These are phyloP conservation scores for Fusarium sp. DNA, from an alignment of 2,329 filamentous ascomycete genomes.

Conservation along the genomic window DNA sequence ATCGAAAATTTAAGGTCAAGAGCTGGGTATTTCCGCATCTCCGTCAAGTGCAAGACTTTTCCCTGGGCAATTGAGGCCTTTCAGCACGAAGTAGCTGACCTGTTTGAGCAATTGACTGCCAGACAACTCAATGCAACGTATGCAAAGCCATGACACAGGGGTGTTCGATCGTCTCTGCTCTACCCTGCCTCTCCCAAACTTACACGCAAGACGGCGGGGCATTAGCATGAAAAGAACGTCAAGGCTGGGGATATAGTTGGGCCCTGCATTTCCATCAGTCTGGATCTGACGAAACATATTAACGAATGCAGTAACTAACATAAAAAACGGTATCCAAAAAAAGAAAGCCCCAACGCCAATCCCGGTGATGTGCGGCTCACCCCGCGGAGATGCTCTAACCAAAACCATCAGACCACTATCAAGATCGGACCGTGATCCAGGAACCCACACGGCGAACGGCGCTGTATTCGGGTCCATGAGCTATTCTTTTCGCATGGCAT, in stretches of 20 bases:
- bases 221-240: neutral
- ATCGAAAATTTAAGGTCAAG: constrained; percentile 13
- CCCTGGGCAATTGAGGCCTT: neutral
- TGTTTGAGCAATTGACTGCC: neutral
- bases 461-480: constrained; percentile 1
- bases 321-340: constrained; percentile 7
- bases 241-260: constrained; percentile 1
- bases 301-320: constrained; percentile 4
- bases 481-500: constrained; percentile 27
- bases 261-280: constrained; percentile 8
- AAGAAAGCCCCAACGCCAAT: constrained; percentile 4
- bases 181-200: neutral
- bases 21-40: constrained; percentile 43
- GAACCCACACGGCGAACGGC: constrained; percentile 24
- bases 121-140: neutral
- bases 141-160: neutral
- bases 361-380: neutral
- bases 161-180: neutral
- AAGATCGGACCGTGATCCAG: constrained; percentile 32
- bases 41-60: constrained; percentile 20
- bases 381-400: constrained; percentile 42
- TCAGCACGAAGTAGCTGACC: neutral
- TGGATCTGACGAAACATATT: constrained; percentile 15
- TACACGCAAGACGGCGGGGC: constrained; percentile 9
- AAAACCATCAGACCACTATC: constrained; percentile 39